A percentile compares a stretch with the other conserved stretches of the same genome.
Conservation (phyloP, 441 rosid species). For the Codiaeum variegatum region DNA sequence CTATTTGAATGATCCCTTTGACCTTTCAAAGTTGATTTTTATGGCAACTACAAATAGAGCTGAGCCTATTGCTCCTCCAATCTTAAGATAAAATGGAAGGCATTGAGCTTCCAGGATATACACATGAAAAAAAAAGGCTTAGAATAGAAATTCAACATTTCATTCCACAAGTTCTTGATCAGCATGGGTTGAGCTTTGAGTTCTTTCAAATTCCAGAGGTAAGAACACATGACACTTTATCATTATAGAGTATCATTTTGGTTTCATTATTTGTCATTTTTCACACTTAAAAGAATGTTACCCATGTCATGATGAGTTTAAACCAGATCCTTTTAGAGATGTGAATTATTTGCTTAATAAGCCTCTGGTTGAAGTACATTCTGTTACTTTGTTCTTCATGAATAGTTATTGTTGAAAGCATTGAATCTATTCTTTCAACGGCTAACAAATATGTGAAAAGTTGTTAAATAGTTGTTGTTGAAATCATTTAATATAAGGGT, state of each 20-base stretch:
- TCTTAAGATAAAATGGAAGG: slow-evolving; percentile 95
- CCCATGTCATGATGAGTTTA: not conserved
- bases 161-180: slow-evolving; percentile 92
- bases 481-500: too few relatives aligned
- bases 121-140: slow-evolving; percentile 94
- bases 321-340: not conserved
- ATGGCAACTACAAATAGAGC: slow-evolving; percentile 93
- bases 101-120: slow-evolving; percentile 96
- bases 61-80: slow-evolving; percentile 95
- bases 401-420: slow-evolving; percentile 1
- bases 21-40: slow-evolving; percentile 92
- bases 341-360: not conserved
- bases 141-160: slow-evolving; percentile 85
- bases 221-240: slow-evolving; percentile 12
- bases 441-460: not conserved
- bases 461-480: too few relatives aligned
- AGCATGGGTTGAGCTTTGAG: slow-evolving; percentile 90
- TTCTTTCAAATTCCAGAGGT: slow-evolving; percentile 98
- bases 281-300: not conserved
- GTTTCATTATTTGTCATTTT: not conserved
- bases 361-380: not conserved
- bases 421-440: not conserved
- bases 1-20: slow-evolving; percentile 96
- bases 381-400: not conserved
- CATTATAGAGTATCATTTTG: not conserved